A percentile compares a stretch with the other conserved stretches of the same genome.
Evolutionary conservation across 2,329 filamentous ascomycete species (phyloP).

Genomic region (Blastomyces parvus): DNA sequence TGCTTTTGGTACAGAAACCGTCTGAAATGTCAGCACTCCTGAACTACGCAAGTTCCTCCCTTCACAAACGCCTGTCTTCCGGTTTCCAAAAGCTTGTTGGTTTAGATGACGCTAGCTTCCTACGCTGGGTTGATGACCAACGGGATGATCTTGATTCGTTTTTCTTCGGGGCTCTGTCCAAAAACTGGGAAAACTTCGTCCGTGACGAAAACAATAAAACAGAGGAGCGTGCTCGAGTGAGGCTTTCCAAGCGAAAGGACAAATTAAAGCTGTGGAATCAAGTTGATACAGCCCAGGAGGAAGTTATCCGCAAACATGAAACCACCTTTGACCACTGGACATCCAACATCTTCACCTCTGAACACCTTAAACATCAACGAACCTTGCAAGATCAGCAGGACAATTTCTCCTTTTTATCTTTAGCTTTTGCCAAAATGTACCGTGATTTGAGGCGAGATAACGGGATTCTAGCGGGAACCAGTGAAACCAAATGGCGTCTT

Average conservation of each 20-base stretch:
- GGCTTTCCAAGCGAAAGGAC: conserved; percentile 68
- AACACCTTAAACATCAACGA: conserved; percentile 84
- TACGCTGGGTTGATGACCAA: conserved; percentile 79
- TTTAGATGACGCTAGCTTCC: conserved; percentile 78
- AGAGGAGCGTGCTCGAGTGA: conserved; percentile 60
- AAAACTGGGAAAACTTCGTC: conserved; percentile 82
- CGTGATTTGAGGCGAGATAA: conserved; percentile 68
- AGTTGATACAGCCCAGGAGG: conserved; percentile 59
- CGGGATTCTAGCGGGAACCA: conserved; percentile 62
- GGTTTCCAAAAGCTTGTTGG: conserved; percentile 79
- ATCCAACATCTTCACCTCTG: conserved; percentile 87
- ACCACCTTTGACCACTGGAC: conserved; percentile 83
- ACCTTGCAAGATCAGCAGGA: conserved; percentile 89
- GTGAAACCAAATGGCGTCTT: conserved; percentile 70
- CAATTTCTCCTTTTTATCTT: conserved; percentile 66
- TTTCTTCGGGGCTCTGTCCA: conserved; percentile 73
- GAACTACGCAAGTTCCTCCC: conserved; percentile 57
- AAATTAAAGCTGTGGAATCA: conserved; percentile 69
- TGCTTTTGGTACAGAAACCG: conserved; percentile 87
- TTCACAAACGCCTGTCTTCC: conserved; percentile 61
- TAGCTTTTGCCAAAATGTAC: conserved; percentile 68
- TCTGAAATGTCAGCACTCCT: conserved; percentile 68
- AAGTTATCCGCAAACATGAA: conserved; percentile 70
- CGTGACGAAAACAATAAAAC: conserved; percentile 69
- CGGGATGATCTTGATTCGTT: conserved; percentile 66